Base-by-base conservation (phyloP, 2,329 filamentous ascomycete species). In the Blumeria hordei region DNA sequence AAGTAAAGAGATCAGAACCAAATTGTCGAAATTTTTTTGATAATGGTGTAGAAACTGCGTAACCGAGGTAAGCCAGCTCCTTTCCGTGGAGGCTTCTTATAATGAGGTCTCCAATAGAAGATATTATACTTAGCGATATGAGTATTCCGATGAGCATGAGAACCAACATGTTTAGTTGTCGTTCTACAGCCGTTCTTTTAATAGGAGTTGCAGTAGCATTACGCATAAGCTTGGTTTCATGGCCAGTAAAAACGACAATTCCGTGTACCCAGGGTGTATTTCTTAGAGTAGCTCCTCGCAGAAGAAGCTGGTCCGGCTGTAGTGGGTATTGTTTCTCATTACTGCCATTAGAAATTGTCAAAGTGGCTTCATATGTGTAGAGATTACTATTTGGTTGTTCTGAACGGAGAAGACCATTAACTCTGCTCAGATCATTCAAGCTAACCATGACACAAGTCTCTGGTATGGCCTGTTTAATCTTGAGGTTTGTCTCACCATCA, bases 231-330 rank as follows among this genome's bases (percentile, higher is more conserved):
- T 98, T 98, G 6, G 92, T 96, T 70, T 98, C 92, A 68, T 98
- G 92, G 54, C 92, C 92, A 2, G 87, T 94, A 64, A 96, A 98
- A 14, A 98, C 90, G 55, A 98, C 92, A 16, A 94, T 77, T 41
- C 90, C 92, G 66, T 98, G 87, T 52, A 96, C 80, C 90, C 92
- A 98, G 34, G 88, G 90, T 1, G 92, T 98, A 64, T 98, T 98
- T 62, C 92, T 79, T 56, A 98, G 72, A 1, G 88, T 96, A 21
- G 92, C 92, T 59, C 92, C 92, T 72, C 92, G 81, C 36, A 98
- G 77, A 16, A 98, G 74, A 43, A 98, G 76, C 68, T 98, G 92
- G 66, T 98, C 92, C 0, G 92, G 92, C 60, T 85, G 85, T 55
- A 98, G 69, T 1, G 93, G 75, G 52, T 96, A 70, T 66, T 96